These are phyloP conservation scores for Xylariaceae sp. DNA, from an alignment of 2,329 filamentous ascomycete species.

Conservation along the genomic window DNA sequence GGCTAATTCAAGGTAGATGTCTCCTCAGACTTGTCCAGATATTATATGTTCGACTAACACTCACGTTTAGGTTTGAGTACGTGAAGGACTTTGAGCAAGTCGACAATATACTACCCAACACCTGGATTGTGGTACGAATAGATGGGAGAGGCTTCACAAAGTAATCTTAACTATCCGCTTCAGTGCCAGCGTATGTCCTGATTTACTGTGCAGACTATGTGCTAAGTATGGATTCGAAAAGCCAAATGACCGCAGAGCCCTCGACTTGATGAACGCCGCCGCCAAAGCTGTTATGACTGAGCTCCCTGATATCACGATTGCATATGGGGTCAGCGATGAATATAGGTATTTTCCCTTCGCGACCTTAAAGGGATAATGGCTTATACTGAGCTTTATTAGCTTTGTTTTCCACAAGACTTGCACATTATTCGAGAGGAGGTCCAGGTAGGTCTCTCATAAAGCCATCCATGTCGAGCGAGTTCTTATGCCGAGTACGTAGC, in stretches of 20 bases:
- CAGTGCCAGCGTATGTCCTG: constrained; percentile 1
- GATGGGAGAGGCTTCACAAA: constrained; percentile 96
- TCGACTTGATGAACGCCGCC: constrained; percentile 93
- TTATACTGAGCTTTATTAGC: constrained; percentile 48
- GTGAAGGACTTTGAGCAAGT: constrained; percentile 86
- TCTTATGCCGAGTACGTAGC: constrained; percentile 47
- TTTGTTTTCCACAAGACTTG: constrained; percentile 88
- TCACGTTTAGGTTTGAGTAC: constrained; percentile 77
- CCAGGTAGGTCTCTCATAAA: constrained; percentile 57
- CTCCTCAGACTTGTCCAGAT: background rate
- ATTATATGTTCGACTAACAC: constrained; percentile 25
- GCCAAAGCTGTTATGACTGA: constrained; percentile 84
- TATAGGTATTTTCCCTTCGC: constrained; percentile 61
- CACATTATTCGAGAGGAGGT: constrained; percentile 81
- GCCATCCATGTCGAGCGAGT: background rate
- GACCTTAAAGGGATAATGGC: background rate
- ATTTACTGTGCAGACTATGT: constrained; percentile 65
- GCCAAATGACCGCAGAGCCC: constrained; percentile 84
- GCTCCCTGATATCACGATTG: constrained; percentile 81
- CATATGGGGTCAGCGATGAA: constrained; percentile 94
- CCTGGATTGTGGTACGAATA: constrained; percentile 92
- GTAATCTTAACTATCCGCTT: constrained; percentile 49
- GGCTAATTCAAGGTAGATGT: constrained; percentile 58
- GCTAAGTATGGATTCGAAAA: constrained; percentile 84
- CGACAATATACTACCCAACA: constrained; percentile 81